Conservation (phyloP, 345 rosid genomes). For the Populus simonii region DNA sequence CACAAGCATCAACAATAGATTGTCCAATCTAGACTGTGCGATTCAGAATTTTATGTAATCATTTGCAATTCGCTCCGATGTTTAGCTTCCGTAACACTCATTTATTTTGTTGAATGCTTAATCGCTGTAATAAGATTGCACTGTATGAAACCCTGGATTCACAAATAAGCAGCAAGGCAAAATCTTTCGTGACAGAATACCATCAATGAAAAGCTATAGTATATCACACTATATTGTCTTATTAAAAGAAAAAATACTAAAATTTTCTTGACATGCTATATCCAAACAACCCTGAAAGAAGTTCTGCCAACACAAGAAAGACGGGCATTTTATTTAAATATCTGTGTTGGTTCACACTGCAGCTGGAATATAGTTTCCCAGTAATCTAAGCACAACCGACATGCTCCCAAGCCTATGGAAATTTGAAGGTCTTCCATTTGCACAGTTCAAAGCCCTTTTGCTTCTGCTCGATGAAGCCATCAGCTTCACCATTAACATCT, state of each 20-base stretch:
- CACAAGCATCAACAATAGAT: too few species aligned
- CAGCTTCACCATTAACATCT: constrained; percentile 25
- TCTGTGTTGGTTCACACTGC: background rate
- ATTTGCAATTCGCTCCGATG: too few species aligned
- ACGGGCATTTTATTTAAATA: background rate
- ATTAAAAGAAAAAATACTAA: background rate
- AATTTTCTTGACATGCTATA: background rate
- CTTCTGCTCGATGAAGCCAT: constrained; percentile 35
- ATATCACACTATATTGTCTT: background rate
- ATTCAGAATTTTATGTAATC: too few species aligned
- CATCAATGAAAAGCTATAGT: background rate
- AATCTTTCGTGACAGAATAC: too few species aligned
- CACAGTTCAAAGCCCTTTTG: constrained; percentile 35
- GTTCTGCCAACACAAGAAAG: background rate
- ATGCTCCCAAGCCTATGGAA: background rate
- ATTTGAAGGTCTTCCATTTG: constrained; percentile 48
- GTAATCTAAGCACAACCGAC: too few species aligned
- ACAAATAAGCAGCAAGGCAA: background rate
- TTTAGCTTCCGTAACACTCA: background rate
- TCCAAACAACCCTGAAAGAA: background rate
- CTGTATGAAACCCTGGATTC: background rate
- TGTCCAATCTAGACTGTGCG: too few species aligned
- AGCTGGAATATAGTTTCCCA: background rate
- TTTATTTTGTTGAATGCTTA: background rate
- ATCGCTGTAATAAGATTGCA: background rate